Percentiles rank a stretch among this genome's conserved stretches.
Conservation (phyloP, 176 grass and related monocot genomes). For the Zea luxurians region DNA sequence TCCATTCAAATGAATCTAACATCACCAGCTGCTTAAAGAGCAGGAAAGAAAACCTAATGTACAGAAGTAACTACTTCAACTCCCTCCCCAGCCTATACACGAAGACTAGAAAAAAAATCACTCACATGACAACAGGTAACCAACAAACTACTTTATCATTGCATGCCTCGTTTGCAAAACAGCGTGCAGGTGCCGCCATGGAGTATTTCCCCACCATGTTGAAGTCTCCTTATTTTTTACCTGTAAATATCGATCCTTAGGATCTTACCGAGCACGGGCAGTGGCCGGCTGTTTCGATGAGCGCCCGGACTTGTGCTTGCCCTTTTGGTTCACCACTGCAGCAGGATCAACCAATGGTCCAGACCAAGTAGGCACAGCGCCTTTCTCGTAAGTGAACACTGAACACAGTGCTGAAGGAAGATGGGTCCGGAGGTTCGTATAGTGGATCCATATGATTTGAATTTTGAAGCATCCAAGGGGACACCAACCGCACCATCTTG, state of each 20-base stretch:
- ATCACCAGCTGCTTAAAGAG: conserved; percentile 46
- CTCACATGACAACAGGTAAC: conserved; percentile 56
- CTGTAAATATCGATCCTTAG: conserved; percentile 36
- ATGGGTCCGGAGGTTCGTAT: conserved; percentile 64
- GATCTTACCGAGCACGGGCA: conserved; percentile 57
- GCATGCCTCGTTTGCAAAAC: conserved; percentile 33
- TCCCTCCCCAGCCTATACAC: conserved; percentile 55
- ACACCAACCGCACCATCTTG: conserved; percentile 67
- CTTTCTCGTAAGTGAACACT: conserved; percentile 73
- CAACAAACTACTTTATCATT: conserved; percentile 42
- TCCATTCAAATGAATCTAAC: conserved; percentile 48
- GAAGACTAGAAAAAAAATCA: conserved; percentile 47
- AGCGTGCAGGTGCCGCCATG: background rate
- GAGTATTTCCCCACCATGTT: conserved; percentile 30
- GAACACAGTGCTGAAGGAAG: conserved; percentile 83
- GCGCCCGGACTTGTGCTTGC: conserved; percentile 61
- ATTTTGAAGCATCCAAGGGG: conserved; percentile 71
- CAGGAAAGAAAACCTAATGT: conserved; percentile 66
- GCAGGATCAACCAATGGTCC: conserved; percentile 75
- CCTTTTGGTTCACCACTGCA: conserved; percentile 51
- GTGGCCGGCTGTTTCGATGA: conserved; percentile 67
- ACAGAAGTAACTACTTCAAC: conserved; percentile 60
- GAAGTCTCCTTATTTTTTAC: conserved; percentile 12
- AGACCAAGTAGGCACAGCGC: conserved; percentile 59
- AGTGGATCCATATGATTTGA: conserved; percentile 65